Evolutionary conservation across 176 grass and related monocot species (phyloP).

Genomic region (Bolboschoenus planiculmis): DNA sequence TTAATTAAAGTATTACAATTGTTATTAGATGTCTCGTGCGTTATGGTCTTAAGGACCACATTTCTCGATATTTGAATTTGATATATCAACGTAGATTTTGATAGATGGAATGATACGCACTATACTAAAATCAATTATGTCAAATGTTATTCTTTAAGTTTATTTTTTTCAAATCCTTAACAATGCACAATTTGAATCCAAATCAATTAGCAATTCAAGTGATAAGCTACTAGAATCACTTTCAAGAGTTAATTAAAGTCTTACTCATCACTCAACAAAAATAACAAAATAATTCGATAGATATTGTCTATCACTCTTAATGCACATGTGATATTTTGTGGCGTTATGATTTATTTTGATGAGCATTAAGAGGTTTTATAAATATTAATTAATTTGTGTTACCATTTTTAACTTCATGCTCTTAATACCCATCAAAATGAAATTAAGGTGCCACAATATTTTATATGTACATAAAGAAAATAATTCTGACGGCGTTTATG

Average conservation of each 20-base stretch:
- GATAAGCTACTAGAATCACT: no score
- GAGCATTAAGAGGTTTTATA: neutral
- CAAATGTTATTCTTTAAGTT: neutral
- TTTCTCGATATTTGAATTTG: slow-evolving; percentile 5
- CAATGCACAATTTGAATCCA: no score
- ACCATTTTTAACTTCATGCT: neutral
- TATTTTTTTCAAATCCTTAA: neutral
- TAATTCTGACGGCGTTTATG: no score
- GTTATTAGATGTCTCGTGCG: neutral
- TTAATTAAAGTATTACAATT: neutral
- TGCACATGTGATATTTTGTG: no score
- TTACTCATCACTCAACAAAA: no score
- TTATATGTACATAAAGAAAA: neutral
- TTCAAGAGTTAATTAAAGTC: no score
- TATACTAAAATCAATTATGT: neutral
- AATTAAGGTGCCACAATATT: neutral
- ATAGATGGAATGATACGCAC: neutral
- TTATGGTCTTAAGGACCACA: neutral
- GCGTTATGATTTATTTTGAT: neutral
- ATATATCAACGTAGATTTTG: neutral
- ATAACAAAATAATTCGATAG: no score
- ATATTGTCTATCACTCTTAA: no score
- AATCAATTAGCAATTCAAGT: no score
- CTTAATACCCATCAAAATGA: neutral
- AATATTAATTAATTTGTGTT: neutral